Percentiles rank a stretch among this genome's conserved stretches.
Conservation (phyloP, 2,329 filamentous ascomycete species). For the Stachybotrys chartarum region DNA sequence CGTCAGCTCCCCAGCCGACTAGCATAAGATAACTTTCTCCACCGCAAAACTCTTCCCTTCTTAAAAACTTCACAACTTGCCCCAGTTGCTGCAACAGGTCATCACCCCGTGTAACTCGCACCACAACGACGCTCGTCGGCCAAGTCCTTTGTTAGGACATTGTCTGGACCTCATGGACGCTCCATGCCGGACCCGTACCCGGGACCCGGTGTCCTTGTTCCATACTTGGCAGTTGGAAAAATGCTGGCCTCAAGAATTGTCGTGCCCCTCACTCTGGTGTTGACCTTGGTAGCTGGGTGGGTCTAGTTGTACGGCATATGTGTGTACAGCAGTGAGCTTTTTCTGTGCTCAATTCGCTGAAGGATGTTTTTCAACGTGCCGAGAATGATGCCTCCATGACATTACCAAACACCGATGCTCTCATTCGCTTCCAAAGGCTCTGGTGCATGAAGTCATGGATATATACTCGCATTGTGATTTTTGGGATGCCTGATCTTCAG, state of each 20-base stretch:
- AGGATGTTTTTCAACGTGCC: constrained; percentile 48
- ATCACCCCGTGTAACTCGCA: too few relatives aligned
- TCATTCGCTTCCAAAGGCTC: constrained; percentile 25
- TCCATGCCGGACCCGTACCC: too few relatives aligned
- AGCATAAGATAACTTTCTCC: neutral
- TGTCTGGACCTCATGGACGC: too few relatives aligned
- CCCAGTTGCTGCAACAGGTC: too few relatives aligned
- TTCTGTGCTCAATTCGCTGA: constrained; percentile 46
- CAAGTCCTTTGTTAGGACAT: too few relatives aligned
- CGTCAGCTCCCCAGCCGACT: neutral
- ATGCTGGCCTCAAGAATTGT: too few relatives aligned
- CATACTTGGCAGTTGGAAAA: too few relatives aligned
- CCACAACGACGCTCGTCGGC: too few relatives aligned
- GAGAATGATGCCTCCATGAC: constrained; percentile 40
- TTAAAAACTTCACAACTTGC: too few relatives aligned
- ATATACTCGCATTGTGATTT: constrained; percentile 24
- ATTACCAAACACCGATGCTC: constrained; percentile 52
- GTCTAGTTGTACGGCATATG: constrained; percentile 37
- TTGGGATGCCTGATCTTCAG: neutral
- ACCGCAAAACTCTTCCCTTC: neutral
- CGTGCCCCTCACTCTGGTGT: too few relatives aligned
- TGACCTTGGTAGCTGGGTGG: too few relatives aligned
- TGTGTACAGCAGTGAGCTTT: constrained; percentile 52
- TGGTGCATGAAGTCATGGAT: constrained; percentile 50
- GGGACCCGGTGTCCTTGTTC: too few relatives aligned